These are phyloP conservation scores for Fraxinus albicans DNA, from an alignment of 305 asterid species.

Conservation along the genomic window DNA sequence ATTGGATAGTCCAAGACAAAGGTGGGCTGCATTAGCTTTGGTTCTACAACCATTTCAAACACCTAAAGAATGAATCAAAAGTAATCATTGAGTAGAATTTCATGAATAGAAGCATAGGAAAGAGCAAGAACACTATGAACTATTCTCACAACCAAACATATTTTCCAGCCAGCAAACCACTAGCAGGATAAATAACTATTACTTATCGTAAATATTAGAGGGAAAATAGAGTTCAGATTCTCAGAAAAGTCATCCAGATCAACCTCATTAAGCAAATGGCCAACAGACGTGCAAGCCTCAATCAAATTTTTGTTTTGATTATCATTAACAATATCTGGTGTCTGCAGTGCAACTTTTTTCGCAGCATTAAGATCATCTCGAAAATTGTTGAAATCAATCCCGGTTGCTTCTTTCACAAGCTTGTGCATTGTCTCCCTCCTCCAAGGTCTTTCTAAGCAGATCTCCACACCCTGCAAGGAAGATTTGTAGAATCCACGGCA, in stretches of 20 bases:
- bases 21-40: constrained; percentile 85
- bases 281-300: constrained; percentile 81
- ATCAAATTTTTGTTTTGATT: constrained; percentile 45
- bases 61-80: constrained; percentile 48
- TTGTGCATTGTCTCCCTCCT: constrained; percentile 98
- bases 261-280: constrained; percentile 91
- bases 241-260: constrained; percentile 20
- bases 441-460: constrained; percentile 95
- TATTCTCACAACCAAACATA: constrained; percentile 9
- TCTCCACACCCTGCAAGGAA: constrained; percentile 65
- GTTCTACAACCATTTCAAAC: constrained; percentile 80
- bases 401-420: constrained; percentile 89
- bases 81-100: constrained; percentile 12
- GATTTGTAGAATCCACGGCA: not conserved
- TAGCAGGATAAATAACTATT: not conserved
- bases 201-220: constrained; percentile 3
- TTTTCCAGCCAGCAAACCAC: constrained; percentile 1
- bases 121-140: not conserved
- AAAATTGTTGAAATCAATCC: constrained; percentile 67
- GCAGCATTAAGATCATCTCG: constrained; percentile 66
- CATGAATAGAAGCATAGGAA: not conserved
- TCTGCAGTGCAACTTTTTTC: constrained; percentile 54
- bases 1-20: constrained; percentile 95
- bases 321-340: constrained; percentile 38
- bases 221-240: constrained; percentile 7